A percentile compares a stretch with the other conserved stretches of the same genome.
Conservation (phyloP, 352 stramenopile species). For the Pythium phragmiticola region DNA sequence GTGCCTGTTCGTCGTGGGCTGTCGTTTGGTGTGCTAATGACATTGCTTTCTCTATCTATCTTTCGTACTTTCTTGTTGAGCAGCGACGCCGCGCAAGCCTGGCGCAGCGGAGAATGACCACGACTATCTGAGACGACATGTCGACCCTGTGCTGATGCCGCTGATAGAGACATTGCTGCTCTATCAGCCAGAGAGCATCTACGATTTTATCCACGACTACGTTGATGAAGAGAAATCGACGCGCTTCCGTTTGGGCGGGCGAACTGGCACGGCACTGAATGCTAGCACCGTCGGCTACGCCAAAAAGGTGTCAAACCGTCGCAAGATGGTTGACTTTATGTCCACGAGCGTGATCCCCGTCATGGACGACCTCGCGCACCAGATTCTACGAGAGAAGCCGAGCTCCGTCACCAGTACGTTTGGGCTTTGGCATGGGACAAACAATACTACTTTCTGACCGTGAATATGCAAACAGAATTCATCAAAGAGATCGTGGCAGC, state of each 20-base stretch:
- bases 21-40: not conserved
- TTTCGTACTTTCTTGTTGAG: not conserved
- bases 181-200: slow-evolving; percentile 77
- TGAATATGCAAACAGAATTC: slow-evolving; percentile 33
- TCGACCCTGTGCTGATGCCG: slow-evolving; percentile 81
- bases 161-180: slow-evolving; percentile 78
- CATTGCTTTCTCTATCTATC: not conserved
- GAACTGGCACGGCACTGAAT: slow-evolving; percentile 1
- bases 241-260: slow-evolving; percentile 33
- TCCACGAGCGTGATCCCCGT: slow-evolving; percentile 79
- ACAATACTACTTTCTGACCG: not conserved
- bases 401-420: slow-evolving; percentile 55
- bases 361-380: slow-evolving; percentile 81
- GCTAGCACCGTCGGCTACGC: slow-evolving; percentile 44
- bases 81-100: slow-evolving; percentile 27
- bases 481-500: slow-evolving; percentile 62
- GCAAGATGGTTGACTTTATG: slow-evolving; percentile 85
- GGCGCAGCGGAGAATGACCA: slow-evolving; percentile 55
- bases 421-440: not conserved
- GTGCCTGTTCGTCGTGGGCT: not conserved
- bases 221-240: slow-evolving; percentile 52
- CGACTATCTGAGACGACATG: slow-evolving; percentile 74
- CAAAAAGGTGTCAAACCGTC: slow-evolving; percentile 67
- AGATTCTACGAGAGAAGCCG: slow-evolving; percentile 74
- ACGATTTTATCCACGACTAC: slow-evolving; percentile 82